phyloP scores from a whole-genome alignment of 202 grass and related monocot species.

The Schoenoplectus tabernaemontani region DNA sequence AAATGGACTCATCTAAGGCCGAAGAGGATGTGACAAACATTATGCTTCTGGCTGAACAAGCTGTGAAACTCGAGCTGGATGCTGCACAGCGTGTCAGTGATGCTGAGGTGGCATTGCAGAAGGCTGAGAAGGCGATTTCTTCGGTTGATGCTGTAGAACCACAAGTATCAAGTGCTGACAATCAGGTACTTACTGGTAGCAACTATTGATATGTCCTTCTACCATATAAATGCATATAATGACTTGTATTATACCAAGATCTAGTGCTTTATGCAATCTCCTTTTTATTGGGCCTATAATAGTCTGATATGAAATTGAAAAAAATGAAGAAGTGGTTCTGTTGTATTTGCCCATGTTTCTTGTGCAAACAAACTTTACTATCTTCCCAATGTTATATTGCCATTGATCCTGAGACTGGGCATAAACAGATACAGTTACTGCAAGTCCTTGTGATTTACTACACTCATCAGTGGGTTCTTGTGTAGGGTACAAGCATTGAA shows the following conservation, averaged over 20 bases:
- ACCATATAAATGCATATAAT: conserved; percentile 17
- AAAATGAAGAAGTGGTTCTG: background rate
- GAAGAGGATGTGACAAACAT: conserved; percentile 89
- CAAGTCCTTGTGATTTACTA: background rate
- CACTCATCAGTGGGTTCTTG: background rate
- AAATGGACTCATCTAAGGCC: conserved; percentile 60
- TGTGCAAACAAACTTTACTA: background rate
- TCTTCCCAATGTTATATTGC: background rate
- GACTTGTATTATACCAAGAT: background rate
- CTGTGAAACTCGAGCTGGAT: conserved; percentile 85
- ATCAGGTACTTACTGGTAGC: conserved; percentile 33
- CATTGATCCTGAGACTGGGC: background rate
- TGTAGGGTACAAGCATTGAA: conserved; percentile 13
- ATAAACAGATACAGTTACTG: background rate
- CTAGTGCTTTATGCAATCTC: background rate
- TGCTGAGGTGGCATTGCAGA: conserved; percentile 56
- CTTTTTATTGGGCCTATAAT: background rate
- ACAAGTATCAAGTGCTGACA: conserved; percentile 33
- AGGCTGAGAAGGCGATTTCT: conserved; percentile 54
- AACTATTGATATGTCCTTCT: conserved; percentile 23
- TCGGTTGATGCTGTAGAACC: conserved; percentile 38
- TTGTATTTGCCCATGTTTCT: background rate
- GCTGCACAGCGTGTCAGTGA: conserved; percentile 55
- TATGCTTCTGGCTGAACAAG: conserved; percentile 90
- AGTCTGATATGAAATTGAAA: background rate